Percentiles rank a stretch among this genome's conserved stretches.
Conservation (phyloP, 768 basidiomycete genomes). For the Terana coerulea region DNA sequence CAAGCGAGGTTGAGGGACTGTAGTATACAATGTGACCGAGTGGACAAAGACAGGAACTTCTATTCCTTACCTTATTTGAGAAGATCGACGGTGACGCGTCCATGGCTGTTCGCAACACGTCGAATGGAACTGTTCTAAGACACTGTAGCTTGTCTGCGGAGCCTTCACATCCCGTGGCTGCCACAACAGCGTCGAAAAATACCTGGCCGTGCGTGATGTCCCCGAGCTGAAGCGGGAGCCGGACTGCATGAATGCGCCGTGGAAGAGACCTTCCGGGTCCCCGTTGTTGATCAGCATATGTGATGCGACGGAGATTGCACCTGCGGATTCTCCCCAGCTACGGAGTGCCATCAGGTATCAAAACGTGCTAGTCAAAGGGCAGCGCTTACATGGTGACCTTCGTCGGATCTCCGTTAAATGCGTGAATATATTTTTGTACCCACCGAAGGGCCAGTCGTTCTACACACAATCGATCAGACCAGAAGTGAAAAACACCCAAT, state of each 20-base stretch:
- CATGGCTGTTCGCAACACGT: slow-evolving; percentile 27
- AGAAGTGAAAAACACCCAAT: background rate
- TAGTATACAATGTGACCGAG: background rate
- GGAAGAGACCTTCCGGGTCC: slow-evolving; percentile 23
- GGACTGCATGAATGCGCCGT: slow-evolving; percentile 35
- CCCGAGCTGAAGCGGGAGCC: slow-evolving; percentile 13
- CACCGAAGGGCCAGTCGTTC: slow-evolving; percentile 9
- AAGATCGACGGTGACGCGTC: slow-evolving; percentile 29
- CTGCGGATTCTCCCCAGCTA: slow-evolving; percentile 35
- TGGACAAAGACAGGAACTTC: background rate
- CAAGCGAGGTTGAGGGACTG: slow-evolving; percentile 32
- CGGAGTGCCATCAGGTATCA: background rate
- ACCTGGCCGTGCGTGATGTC: slow-evolving; percentile 24
- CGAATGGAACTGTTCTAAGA: slow-evolving; percentile 35
- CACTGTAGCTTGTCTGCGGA: slow-evolving; percentile 38
- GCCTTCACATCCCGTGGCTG: slow-evolving; percentile 31
- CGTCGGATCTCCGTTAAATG: slow-evolving; percentile 4
- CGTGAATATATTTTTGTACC: slow-evolving; percentile 8
- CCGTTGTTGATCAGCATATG: slow-evolving; percentile 24
- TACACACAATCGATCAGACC: background rate
- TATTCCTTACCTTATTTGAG: slow-evolving; percentile 11
- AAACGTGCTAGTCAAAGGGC: background rate
- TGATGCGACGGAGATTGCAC: slow-evolving; percentile 31
- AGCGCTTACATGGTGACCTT: slow-evolving; percentile 10
- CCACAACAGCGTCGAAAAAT: slow-evolving; percentile 39